phyloP scores from a whole-genome alignment of 208 protist genomes.

The Trypanosoma avium region DNA sequence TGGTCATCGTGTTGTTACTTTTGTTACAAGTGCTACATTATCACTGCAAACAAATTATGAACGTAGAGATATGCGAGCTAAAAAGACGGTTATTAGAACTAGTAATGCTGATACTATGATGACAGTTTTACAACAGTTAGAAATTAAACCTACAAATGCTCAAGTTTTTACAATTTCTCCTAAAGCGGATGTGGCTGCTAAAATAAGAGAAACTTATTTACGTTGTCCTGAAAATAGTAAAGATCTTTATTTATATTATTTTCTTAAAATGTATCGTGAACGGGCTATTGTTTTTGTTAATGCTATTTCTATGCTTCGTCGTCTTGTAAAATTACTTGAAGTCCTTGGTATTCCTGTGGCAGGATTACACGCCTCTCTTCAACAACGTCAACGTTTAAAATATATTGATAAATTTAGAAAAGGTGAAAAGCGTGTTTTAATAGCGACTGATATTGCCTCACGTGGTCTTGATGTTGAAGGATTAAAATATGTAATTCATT shows the following conservation, averaged over 20 bases:
- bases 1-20: constrained; percentile 70
- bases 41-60: constrained; percentile 90
- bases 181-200: constrained; percentile 63
- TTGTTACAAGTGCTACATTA: constrained; percentile 91
- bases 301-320: constrained; percentile 92
- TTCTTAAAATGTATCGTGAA: constrained; percentile 82
- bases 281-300: constrained; percentile 94
- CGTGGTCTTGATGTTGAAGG: constrained; percentile 95
- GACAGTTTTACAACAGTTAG: constrained; percentile 63
- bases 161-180: constrained; percentile 86
- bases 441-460: constrained; percentile 93
- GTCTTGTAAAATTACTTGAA: constrained; percentile 91
- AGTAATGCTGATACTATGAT: constrained; percentile 77
- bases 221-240: constrained; percentile 94
- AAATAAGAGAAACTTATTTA: constrained; percentile 91
- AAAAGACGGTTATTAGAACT: constrained; percentile 81
- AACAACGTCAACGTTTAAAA: constrained; percentile 97
- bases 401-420: constrained; percentile 94
- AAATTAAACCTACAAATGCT: constrained; percentile 69
- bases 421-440: constrained; percentile 70
- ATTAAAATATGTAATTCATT: constrained; percentile 97
- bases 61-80: constrained; percentile 61
- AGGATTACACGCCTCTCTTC: constrained; percentile 95
- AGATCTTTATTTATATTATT: constrained; percentile 95
- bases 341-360: constrained; percentile 84